phyloP scores from a whole-genome alignment of 768 basidiomycete species.

The Ramaria sp. region DNA sequence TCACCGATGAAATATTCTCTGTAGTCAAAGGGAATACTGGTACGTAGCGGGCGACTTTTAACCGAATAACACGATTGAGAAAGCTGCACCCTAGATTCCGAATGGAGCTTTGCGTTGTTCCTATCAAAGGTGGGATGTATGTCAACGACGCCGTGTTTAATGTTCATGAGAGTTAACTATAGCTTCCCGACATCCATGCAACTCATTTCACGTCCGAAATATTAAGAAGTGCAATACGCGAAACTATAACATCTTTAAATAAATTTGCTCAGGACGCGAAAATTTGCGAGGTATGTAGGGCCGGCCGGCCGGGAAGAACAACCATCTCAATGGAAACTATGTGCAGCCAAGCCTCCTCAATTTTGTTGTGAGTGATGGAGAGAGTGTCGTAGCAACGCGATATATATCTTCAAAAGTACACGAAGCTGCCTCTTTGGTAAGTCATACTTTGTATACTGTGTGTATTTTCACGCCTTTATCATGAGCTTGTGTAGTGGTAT shows the following conservation, averaged over 20 bases:
- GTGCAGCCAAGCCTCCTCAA: constrained; percentile 81
- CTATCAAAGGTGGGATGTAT: constrained; percentile 53
- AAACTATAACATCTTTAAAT: constrained; percentile 77
- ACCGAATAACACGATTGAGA: not conserved
- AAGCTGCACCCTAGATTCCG: constrained; percentile 53
- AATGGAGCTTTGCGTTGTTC: constrained; percentile 94
- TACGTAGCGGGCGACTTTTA: constrained; percentile 19
- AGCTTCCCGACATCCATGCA: constrained; percentile 78
- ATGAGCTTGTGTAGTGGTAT: constrained; percentile 53
- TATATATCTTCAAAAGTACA: constrained; percentile 89
- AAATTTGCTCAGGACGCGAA: constrained; percentile 58
- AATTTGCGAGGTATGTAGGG: constrained; percentile 50
- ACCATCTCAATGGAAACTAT: not conserved
- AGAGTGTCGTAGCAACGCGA: constrained; percentile 85
- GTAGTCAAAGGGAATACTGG: constrained; percentile 90
- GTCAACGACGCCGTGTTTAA: not conserved
- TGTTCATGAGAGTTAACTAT: not conserved
- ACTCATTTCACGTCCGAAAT: constrained; percentile 59
- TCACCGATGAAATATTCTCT: constrained; percentile 80
- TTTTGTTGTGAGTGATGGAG: constrained; percentile 93
- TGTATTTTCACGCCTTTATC: not conserved
- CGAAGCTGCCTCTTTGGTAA: constrained; percentile 83
- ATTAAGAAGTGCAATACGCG: constrained; percentile 78
- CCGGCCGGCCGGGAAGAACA: not conserved
- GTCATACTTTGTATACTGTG: constrained; percentile 12